Conservation (phyloP, 345 rosid genomes). For the Eucalyptus pauciflora region DNA sequence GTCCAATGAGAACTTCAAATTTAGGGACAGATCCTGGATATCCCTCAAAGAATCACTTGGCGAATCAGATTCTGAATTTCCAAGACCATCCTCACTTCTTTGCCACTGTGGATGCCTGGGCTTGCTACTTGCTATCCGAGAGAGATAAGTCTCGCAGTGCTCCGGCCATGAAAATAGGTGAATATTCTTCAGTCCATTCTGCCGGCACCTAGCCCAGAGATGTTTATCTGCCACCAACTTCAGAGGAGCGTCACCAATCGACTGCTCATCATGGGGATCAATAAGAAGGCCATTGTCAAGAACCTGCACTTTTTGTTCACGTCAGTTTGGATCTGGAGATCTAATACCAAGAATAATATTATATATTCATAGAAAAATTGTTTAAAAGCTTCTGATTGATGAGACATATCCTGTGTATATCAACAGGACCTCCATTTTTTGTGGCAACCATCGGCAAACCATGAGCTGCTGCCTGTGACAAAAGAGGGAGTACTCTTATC, state of each 20-base stretch:
- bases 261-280: constrained; percentile 94
- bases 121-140: constrained; percentile 84
- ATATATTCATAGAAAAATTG: neutral
- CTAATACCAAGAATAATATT: neutral
- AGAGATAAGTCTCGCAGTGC: constrained; percentile 86
- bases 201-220: constrained; percentile 93
- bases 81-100: constrained; percentile 59
- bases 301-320: constrained; percentile 30
- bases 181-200: constrained; percentile 93
- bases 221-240: constrained; percentile 96
- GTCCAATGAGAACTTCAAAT: constrained; percentile 85
- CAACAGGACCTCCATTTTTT: constrained; percentile 97
- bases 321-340: neutral
- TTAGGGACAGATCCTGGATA: constrained; percentile 85
- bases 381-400: neutral
- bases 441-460: constrained; percentile 97
- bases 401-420: constrained; percentile 75
- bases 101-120: constrained; percentile 99
- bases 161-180: constrained; percentile 98
- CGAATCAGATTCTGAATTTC: constrained; percentile 73
- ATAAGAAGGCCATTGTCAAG: constrained; percentile 96
- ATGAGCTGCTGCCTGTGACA: constrained; percentile 86
- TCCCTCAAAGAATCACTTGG: constrained; percentile 95
- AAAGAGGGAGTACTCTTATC: neutral
- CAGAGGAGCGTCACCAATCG: constrained; percentile 87